Base-by-base conservation (phyloP, 2,329 filamentous ascomycete species). In the Curvularia eragrostidis region DNA sequence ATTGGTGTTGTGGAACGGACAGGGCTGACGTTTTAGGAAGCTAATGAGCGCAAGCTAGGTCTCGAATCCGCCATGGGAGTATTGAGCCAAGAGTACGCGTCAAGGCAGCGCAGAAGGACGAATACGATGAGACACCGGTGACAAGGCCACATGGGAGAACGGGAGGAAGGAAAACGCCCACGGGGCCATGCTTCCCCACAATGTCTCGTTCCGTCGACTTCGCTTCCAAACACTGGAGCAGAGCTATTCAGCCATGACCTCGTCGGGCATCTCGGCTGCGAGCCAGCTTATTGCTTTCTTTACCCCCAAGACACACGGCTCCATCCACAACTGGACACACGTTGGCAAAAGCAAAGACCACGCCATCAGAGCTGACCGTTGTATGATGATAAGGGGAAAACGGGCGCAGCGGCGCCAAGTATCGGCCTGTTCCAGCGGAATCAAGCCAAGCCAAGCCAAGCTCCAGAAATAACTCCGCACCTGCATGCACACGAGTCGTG, bases 31-130 rank as follows among this genome's bases (percentile, higher is more conserved):
- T n/a, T 54, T 57, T 43, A 32, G 54, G 54, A 19, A 57, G 47
- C 54, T 54, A 57, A 57, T 30, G 54, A 43, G 54, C 54, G 54
- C 50, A 28, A 21, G 50, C 54, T 54, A 54, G 23, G 53, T 46
- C 48, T 39, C 30, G 30, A 38, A 54, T 52, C 49, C 38, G 36
- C 41, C 50, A 38, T 39, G 47, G 15, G 24, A 24, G 13, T 38
- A 49, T 49, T 51, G 36, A 42, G 54, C 54, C 54, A 56, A 56
- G 54, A 53, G n/a, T 12, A 18, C 26, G 21, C 18, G 21, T 23
- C 21, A 39, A 28, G 23, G 23, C 41, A 52, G 23, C 43, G 47
- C 24, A 47, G 24, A 42, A 21, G 34, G 18, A 47, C 48, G 48
- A 56, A 56, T 56, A 56, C 54, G 54, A 56, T 13, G 26, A 47